These are phyloP conservation scores for Scheffersomyces lignicola DNA, from an alignment of 1,139 yeast species.

Conservation along the genomic window DNA sequence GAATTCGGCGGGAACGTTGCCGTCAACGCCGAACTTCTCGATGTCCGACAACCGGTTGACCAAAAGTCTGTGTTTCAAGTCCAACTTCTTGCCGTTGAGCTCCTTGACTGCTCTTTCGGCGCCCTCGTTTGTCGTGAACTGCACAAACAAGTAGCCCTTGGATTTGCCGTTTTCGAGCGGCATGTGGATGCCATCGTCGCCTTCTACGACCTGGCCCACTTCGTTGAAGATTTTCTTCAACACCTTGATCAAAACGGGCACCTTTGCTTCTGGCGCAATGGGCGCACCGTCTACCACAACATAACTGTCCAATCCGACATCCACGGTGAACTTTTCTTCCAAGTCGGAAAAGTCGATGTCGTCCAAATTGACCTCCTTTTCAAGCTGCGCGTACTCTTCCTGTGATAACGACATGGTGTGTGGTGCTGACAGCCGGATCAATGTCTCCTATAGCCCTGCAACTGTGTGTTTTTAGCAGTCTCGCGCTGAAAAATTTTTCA, in stretches of 20 bases:
- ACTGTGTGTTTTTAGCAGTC: not conserved
- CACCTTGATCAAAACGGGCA: conserved; percentile 80
- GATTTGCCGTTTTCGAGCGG: conserved; percentile 82
- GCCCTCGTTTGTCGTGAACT: conserved; percentile 64
- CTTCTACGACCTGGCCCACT: conserved; percentile 67
- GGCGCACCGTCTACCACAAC: conserved; percentile 96
- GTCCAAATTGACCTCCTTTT: conserved; percentile 45
- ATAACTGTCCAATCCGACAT: conserved; percentile 70
- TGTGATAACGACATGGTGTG: conserved; percentile 13
- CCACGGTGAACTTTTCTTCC: conserved; percentile 73
- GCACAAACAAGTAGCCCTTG: conserved; percentile 86
- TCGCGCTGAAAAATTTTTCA: conserved; percentile 7
- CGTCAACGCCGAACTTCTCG: conserved; percentile 75
- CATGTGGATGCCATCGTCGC: conserved; percentile 71
- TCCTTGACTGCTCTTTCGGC: conserved; percentile 81
- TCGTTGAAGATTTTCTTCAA: conserved; percentile 74
- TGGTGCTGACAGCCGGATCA: not conserved
- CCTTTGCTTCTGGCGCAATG: conserved; percentile 87
- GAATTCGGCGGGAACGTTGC: conserved; percentile 63
- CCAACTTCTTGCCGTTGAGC: conserved; percentile 87
- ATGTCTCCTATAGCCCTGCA: not conserved
- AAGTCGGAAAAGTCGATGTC: conserved; percentile 87
- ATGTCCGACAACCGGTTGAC: conserved; percentile 84
- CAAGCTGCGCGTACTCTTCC: conserved; percentile 36
- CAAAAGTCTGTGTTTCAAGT: conserved; percentile 85